A percentile compares a stretch with the other conserved stretches of the same genome.
phyloP scores from a whole-genome alignment of 2,329 filamentous ascomycete genomes.

The Blastomyces gilchristii region DNA sequence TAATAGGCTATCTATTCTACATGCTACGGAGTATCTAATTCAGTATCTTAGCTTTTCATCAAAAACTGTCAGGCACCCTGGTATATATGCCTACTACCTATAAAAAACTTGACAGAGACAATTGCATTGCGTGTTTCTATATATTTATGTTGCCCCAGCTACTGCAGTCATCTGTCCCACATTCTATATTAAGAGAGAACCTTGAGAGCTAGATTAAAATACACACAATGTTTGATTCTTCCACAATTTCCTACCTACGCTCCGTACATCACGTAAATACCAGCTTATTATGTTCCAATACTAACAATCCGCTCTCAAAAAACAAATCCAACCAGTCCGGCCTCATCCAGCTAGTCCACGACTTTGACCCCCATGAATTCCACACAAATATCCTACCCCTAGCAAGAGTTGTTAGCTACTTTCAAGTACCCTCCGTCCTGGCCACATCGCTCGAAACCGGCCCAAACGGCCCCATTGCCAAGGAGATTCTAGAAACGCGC shows the following conservation, averaged over 20 bases:
- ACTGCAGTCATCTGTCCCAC: too few relatives aligned
- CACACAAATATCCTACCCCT: constrained; percentile 59
- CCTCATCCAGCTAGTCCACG: constrained; percentile 43
- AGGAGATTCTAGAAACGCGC: constrained; percentile 58
- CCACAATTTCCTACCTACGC: too few relatives aligned
- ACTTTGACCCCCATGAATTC: constrained; percentile 57
- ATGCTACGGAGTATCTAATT: background rate
- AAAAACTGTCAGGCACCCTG: background rate
- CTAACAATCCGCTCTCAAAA: background rate
- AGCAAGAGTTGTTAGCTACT: constrained; percentile 54
- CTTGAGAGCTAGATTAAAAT: too few relatives aligned
- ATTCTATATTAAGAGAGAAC: too few relatives aligned
- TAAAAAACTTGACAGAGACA: background rate
- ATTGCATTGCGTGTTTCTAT: background rate
- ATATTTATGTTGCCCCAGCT: too few relatives aligned
- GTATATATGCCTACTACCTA: background rate
- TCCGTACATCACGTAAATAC: too few relatives aligned
- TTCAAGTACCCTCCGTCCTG: constrained; percentile 58
- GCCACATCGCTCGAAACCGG: constrained; percentile 59
- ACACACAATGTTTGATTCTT: too few relatives aligned
- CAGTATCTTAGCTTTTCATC: background rate
- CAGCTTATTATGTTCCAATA: too few relatives aligned
- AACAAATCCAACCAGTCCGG: constrained; percentile 13
- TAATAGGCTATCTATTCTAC: background rate
- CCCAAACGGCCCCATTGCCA: constrained; percentile 60